phyloP scores from a whole-genome alignment of 106 monocot species.

The Hemerocallis citrina region DNA sequence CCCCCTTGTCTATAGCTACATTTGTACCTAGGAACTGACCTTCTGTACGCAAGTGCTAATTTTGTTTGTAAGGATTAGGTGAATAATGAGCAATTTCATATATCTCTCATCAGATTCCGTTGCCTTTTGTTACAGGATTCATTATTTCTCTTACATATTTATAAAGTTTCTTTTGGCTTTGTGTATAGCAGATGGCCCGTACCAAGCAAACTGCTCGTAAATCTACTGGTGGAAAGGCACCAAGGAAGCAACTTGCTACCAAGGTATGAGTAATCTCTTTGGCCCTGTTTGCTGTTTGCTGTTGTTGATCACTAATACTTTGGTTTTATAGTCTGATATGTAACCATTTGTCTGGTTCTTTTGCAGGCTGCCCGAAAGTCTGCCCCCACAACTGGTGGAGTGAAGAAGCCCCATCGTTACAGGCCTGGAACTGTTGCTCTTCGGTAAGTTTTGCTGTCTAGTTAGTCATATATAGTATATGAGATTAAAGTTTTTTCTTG shows the following conservation, averaged over 20 bases:
- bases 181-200: slow-evolving; percentile 47
- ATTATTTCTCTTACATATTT: too few relatives aligned
- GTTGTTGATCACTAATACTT: neutral
- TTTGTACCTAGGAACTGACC: too few relatives aligned
- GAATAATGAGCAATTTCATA: too few relatives aligned
- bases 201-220: slow-evolving; percentile 55
- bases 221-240: slow-evolving; percentile 49
- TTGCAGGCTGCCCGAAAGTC: slow-evolving; percentile 12
- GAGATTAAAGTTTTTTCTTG: too few relatives aligned
- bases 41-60: too few relatives aligned
- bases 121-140: too few relatives aligned
- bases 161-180: too few relatives aligned
- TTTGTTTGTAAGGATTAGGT: too few relatives aligned
- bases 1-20: too few relatives aligned
- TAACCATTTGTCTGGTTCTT: too few relatives aligned
- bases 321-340: neutral
- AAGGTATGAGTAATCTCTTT: slow-evolving; percentile 17
- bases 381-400: slow-evolving; percentile 19
- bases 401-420: slow-evolving; percentile 35
- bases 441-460: slow-evolving; percentile 10
- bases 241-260: slow-evolving; percentile 49
- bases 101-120: too few relatives aligned
- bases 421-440: slow-evolving; percentile 34
- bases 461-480: neutral
- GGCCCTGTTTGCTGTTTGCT: too few relatives aligned